phyloP scores from a whole-genome alignment of 805 yeast species.

The Wickerhamiella galacta region DNA sequence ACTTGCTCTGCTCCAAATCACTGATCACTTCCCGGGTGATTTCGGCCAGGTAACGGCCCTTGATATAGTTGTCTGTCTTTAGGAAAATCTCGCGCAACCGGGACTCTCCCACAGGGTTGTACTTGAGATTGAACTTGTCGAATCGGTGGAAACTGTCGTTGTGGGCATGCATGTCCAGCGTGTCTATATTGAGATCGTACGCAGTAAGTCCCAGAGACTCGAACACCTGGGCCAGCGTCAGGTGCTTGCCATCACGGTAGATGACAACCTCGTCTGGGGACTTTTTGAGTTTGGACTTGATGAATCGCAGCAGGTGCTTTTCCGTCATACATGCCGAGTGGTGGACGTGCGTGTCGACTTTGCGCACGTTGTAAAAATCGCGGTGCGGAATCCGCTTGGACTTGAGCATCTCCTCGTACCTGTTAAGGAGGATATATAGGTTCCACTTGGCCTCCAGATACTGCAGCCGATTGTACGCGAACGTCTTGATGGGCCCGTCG shows the following conservation, averaged over 20 bases:
- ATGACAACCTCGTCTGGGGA: conserved; percentile 80
- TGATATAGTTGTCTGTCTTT: conserved; percentile 84
- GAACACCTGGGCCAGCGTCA: conserved; percentile 80
- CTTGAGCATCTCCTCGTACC: conserved; percentile 80
- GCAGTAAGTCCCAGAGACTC: conserved; percentile 81
- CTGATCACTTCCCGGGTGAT: conserved; percentile 84
- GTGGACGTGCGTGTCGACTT: conserved; percentile 96
- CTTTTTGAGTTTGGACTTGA: conserved; percentile 84
- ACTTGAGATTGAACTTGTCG: conserved; percentile 91
- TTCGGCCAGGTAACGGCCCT: conserved; percentile 84
- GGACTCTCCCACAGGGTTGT: conserved; percentile 96
- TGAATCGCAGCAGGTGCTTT: conserved; percentile 84
- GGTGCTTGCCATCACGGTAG: conserved; percentile 75
- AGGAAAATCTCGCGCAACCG: conserved; percentile 89
- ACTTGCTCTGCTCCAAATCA: conserved; percentile 87
- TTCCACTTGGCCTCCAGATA: conserved; percentile 96
- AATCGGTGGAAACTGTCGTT: conserved; percentile 95
- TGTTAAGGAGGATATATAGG: conserved; percentile 70
- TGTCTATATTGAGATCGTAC: conserved; percentile 87
- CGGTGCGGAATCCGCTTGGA: conserved; percentile 90
- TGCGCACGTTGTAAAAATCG: conserved; percentile 90
- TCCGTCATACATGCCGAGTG: conserved; percentile 99
- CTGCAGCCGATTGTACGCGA: conserved; percentile 85
- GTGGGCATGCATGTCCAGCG: conserved; percentile 98
- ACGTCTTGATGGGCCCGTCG: conserved; percentile 93